Base-by-base conservation (phyloP, 2,329 filamentous ascomycete genomes). In the Fusarium lateritium region DNA sequence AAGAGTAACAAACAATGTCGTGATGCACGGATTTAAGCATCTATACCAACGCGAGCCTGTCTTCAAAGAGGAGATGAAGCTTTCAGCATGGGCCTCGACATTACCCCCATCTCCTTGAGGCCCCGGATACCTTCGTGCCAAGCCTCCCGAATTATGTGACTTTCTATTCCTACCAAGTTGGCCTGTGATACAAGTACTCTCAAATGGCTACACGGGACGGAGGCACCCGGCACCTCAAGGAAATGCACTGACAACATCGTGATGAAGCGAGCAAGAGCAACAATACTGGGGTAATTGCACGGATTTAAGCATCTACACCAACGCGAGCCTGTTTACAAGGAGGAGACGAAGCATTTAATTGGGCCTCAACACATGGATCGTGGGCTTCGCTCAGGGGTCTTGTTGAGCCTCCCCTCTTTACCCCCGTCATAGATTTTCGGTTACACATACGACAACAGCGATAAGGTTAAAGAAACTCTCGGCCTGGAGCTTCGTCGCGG, bases 21-120 rank as follows among this genome's bases (percentile, higher is more conserved):
- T 24, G 24, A 43, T 36, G 19, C 5, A 53, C 51, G 57, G 63
- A 67, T 26, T 64, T 67, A 63, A 51, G 42, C 17, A 53, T 5
- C 10, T 24, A 46, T 14, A 24, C 24, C 9, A 36, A 40, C 19
- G 42, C 40, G 59, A 64, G 15, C 17, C 24, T 46, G 7, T 6
- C 21, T 42, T 45, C 36, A 42, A 17, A 7, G 19, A 8, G 5
- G 9, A 52, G 14, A 34, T 47, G 24, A 24, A 24, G 24, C 24
- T 24, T 24, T 24, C 24, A 24, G 7, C 7, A 24, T 24, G 24
- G 24, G 24, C 3, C 24, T 24, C 24, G 24, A 24, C 19, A 19
- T 19, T 19, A 19, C 19, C 19, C 19, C 19, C 19, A 19, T 19
- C 19, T 19, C 19, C 19, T 19, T 19, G 19, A 19, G 19, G 19